A percentile compares a stretch with the other conserved stretches of the same genome.
Conservation (phyloP, 1,284 basidiomycete genomes). For the Leccinum glutinopallens region DNA sequence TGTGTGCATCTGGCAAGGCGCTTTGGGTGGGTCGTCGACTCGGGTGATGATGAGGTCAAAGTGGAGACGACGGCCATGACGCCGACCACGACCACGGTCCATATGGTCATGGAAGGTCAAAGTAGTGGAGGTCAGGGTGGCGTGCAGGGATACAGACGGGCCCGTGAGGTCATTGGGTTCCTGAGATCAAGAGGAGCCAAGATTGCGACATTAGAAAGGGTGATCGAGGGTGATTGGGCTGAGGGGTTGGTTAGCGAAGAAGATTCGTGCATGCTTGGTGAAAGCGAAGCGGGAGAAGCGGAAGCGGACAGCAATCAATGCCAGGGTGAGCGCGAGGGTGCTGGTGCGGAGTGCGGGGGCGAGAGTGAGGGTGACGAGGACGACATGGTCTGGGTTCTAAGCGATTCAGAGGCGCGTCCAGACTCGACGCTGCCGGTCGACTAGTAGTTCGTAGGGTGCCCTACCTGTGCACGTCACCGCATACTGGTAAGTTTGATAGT, state of each 20-base stretch:
- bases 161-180: slow-evolving; percentile 64
- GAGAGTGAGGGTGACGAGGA: slow-evolving; percentile 24
- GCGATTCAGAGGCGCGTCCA: slow-evolving; percentile 19
- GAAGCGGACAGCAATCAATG: slow-evolving; percentile 17
- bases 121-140: slow-evolving; percentile 23
- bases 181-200: slow-evolving; percentile 65
- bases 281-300: slow-evolving; percentile 37
- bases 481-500: slow-evolving; percentile 2
- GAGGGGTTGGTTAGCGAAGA: slow-evolving; percentile 60
- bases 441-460: background rate
- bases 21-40: slow-evolving; percentile 47
- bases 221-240: slow-evolving; percentile 63
- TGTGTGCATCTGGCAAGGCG: slow-evolving; percentile 60
- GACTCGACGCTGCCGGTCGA: slow-evolving; percentile 7
- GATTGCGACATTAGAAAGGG: slow-evolving; percentile 52
- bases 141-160: slow-evolving; percentile 56
- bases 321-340: background rate
- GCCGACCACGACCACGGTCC: background rate
- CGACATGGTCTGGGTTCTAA: slow-evolving; percentile 42
- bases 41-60: slow-evolving; percentile 26
- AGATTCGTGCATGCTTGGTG: slow-evolving; percentile 45
- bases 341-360: background rate
- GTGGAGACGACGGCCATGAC: slow-evolving; percentile 14
- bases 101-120: background rate
- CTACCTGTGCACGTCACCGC: slow-evolving; percentile 13